Evolutionary conservation across 2,329 filamentous ascomycete genomes (phyloP), one percentile per base, ranked within the genome.

Genomic region (Fusarium dimerum): DNA sequence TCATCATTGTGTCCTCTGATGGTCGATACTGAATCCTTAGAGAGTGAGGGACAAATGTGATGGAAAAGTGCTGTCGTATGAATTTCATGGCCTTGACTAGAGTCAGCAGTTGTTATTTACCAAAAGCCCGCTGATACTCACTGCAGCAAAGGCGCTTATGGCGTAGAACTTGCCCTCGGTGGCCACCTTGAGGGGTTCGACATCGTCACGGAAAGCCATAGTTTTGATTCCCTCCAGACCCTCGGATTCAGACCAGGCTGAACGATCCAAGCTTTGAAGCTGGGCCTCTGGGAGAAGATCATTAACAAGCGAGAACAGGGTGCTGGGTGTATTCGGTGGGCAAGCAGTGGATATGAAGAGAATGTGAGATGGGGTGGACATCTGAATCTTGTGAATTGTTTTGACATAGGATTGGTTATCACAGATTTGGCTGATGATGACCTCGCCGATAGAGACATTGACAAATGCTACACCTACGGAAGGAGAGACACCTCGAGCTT

Each of bases 1-100:
- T 95, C 83, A 96, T 90, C 92, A 97, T 96, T 1, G 91, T 90
- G 20, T 93, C 89, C 66, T 96, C 90, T 0, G 91, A 92, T 1
- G 92, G 88, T 64, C 93, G 87, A 61, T 96, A 97, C 57, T 85
- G 87, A 65, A 97, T 88, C 4, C 91, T 85, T 32, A 97, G 80
- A 17, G 92, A 92, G 67, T 94, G 87, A n/a, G 81, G 78, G 4
- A 85, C 79, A 66, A 96, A 94, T 1, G 80, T 83, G 54, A 87
- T 79, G 5, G 78, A 78, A 55, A 91, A 79, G 7, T 85, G 83
- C 1, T 87, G 71, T 51, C 96, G 89, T 43, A 95, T 81, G 68
- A 90, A 96, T 64, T 90, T 90, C 68, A 97, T 77, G 4, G 80
- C 88, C 90, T 96, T 64, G 61, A 39, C 51, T 29, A 15, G 51